Evolutionary conservation across 331 rosid species (phyloP).

Genomic region (Rosa hybrid): DNA sequence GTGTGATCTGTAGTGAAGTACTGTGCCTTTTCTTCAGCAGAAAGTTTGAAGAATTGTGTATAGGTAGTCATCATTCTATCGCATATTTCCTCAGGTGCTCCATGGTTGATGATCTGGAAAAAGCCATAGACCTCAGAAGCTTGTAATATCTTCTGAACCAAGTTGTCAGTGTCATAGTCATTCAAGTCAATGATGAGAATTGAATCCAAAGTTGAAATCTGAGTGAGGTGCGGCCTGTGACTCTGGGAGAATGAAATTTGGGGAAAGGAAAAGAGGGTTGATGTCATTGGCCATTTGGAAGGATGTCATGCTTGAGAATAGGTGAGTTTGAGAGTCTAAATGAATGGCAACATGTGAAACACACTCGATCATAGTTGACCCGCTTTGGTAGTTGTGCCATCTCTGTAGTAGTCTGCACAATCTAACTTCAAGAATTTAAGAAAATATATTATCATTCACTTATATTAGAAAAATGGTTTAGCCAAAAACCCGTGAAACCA

Average conservation of each 20-base stretch:
- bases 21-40: slow-evolving; percentile 32
- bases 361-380: not conserved
- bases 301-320: slow-evolving; percentile 21
- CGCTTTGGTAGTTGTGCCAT: not conserved
- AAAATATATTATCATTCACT: too few species aligned
- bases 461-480: not conserved
- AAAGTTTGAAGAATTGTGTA: slow-evolving; percentile 38
- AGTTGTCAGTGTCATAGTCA: not conserved
- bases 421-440: too few species aligned
- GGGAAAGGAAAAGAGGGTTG: slow-evolving; percentile 30
- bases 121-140: slow-evolving; percentile 57
- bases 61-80: slow-evolving; percentile 29
- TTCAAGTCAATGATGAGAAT: slow-evolving; percentile 51
- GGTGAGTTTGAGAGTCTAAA: not conserved
- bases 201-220: slow-evolving; percentile 31
- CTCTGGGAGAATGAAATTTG: slow-evolving; percentile 47
- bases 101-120: slow-evolving; percentile 55
- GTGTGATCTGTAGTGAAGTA: slow-evolving; percentile 34
- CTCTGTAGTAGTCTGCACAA: not conserved
- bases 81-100: slow-evolving; percentile 42
- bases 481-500: not conserved
- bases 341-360: not conserved
- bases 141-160: slow-evolving; percentile 38
- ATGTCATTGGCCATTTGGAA: slow-evolving; percentile 29
- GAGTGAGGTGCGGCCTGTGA: slow-evolving; percentile 44